These are phyloP conservation scores for Teratosphaeria epicoccoides DNA, from an alignment of 2,329 filamentous ascomycete genomes.

Conservation along the genomic window DNA sequence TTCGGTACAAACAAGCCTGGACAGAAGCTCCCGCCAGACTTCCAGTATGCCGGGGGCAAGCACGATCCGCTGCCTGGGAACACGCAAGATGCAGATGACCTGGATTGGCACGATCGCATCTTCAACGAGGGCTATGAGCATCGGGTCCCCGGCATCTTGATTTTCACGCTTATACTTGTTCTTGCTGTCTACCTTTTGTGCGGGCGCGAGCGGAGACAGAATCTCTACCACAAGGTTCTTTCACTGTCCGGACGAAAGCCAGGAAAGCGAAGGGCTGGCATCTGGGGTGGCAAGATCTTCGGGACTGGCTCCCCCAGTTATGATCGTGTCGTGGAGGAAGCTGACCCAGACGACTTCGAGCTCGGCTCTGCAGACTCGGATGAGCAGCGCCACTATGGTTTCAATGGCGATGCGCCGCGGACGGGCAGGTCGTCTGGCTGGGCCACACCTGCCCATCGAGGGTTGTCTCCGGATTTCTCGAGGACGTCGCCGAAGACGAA, in stretches of 20 bases:
- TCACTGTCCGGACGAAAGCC: constrained; percentile 39
- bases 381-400: constrained; percentile 26
- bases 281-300: constrained; percentile 49
- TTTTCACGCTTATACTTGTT: constrained; percentile 65
- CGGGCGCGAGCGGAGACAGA: constrained; percentile 62
- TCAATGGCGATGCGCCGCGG: constrained; percentile 11
- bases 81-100: constrained; percentile 33
- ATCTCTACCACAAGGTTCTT: constrained; percentile 45
- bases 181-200: constrained; percentile 63
- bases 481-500: constrained; percentile 18
- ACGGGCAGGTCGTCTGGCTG: constrained; percentile 53
- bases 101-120: constrained; percentile 48
- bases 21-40: constrained; percentile 45
- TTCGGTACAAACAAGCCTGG: constrained; percentile 75
- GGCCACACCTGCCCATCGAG: constrained; percentile 45
- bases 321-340: constrained; percentile 80
- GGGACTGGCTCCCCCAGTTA: constrained; percentile 45
- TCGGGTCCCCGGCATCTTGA: constrained; percentile 61
- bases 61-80: constrained; percentile 34
- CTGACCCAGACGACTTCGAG: constrained; percentile 64
- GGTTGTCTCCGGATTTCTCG: constrained; percentile 22
- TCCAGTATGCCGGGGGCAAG: constrained; percentile 62
- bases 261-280: constrained; percentile 14
- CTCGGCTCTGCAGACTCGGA: constrained; percentile 55
- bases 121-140: constrained; percentile 54